Evolutionary conservation across 495 filamentous ascomycete genomes (phyloP), one percentile per base, ranked within the genome.

Genomic region (Penicillium egyptiacum): DNA sequence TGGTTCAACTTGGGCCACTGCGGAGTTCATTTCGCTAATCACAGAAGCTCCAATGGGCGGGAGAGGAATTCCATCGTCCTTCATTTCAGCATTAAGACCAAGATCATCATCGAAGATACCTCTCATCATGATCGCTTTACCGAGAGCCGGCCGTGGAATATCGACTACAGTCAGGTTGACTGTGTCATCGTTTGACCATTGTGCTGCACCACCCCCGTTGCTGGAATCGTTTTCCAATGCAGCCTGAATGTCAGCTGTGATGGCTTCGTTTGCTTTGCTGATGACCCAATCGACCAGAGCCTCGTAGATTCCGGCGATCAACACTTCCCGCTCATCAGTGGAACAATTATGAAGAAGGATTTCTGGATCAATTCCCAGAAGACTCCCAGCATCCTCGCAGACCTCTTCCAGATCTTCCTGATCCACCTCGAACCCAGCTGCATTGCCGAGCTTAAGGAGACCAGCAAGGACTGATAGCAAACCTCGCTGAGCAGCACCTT

Each of bases 41-140:
- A 98, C 86, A 1, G 94, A 95, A 51, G 85, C 86, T 8, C 88
- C 88, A 5, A 84, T 83, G 0, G 85, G 45, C 1, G 76, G 76
- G 17, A 93, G 79, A 28, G 87, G 78, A 23, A 98, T 83, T 16
- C 95, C 95, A 62, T 98, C 94, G 56, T 91, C 85, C 68, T 91
- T 94, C 93, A 98, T 98, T 71, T 98, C 94, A 1, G 86, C 83
- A 60, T 98, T 96, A 72, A 98, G 96, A 47, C 94, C 94, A n/a
- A 87, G 73, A 28, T 72, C 82, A 60, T 97, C 94, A 63, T 98
- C 92, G 65, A 98, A 98, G 31, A 98, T 84, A 4, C 89, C 89
- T 47, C 90, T 86, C 74, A 98, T 84, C 5, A 89, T 84, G 11
- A 92, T 72, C 2, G 95, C 94, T 67, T 91, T 96, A 46, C 90